These are phyloP conservation scores for Backusella luteola DNA, from an alignment of 192 early-diverging fungal genomes.

Conservation along the genomic window DNA sequence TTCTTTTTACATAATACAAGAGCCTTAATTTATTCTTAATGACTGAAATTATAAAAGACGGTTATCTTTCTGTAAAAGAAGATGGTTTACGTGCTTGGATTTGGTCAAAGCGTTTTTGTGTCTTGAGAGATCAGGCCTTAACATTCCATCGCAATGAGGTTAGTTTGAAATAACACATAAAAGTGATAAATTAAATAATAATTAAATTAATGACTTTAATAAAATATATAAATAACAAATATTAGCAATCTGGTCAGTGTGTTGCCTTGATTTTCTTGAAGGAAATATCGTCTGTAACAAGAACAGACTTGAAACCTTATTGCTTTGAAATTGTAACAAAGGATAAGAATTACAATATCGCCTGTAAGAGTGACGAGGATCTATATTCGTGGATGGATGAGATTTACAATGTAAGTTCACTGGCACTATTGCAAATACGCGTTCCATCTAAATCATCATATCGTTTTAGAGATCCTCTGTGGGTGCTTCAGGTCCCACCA, in stretches of 20 bases:
- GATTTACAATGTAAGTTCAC: slow-evolving; percentile 78
- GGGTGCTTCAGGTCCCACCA: slow-evolving; percentile 79
- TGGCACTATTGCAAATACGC: not conserved
- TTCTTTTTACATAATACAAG: not conserved
- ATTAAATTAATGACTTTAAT: slow-evolving; percentile 13
- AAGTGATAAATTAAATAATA: not conserved
- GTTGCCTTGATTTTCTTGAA: slow-evolving; percentile 88
- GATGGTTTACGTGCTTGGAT: slow-evolving; percentile 88
- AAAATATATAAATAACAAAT: slow-evolving; percentile 1
- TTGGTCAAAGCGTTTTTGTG: slow-evolving; percentile 92
- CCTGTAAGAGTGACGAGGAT: slow-evolving; percentile 94
- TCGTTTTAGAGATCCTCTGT: slow-evolving; percentile 65
- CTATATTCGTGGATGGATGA: slow-evolving; percentile 99
- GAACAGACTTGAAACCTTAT: slow-evolving; percentile 89
- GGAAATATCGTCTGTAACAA: slow-evolving; percentile 84
- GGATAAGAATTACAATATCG: slow-evolving; percentile 90
- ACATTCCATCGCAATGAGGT: slow-evolving; percentile 96
- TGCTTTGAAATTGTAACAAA: slow-evolving; percentile 94
- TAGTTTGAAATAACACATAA: slow-evolving; percentile 17
- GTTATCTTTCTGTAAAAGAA: slow-evolving; percentile 89
- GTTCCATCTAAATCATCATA: not conserved
- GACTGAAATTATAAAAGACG: slow-evolving; percentile 68
- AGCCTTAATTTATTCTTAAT: slow-evolving; percentile 17
- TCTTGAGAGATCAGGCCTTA: slow-evolving; percentile 86
- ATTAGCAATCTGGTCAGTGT: slow-evolving; percentile 82